Percentiles rank a stretch among this genome's conserved stretches.
Evolutionary conservation across 208 protist genomes (phyloP).

Genomic region (Trypanosomatidae sp.): DNA sequence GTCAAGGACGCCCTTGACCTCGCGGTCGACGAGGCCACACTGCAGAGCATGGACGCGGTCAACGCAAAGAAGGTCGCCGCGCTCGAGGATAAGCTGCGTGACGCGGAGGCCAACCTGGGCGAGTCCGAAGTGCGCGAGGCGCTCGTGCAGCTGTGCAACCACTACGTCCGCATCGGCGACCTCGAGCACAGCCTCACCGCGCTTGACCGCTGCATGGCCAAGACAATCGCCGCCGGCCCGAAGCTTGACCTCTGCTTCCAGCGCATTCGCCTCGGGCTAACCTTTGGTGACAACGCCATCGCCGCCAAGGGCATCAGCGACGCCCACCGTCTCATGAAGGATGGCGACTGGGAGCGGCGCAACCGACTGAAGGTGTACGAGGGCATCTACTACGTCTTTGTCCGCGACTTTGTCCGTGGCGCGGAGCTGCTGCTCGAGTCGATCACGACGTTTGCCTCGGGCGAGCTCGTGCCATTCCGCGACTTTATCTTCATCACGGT

Average conservation of each 20-base stretch:
- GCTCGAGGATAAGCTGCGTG: constrained; percentile 82
- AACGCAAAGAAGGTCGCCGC: constrained; percentile 69
- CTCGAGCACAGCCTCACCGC: constrained; percentile 85
- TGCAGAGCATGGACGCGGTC: constrained; percentile 53
- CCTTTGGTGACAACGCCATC: constrained; percentile 89
- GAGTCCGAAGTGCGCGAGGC: constrained; percentile 96
- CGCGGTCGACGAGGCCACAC: constrained; percentile 33
- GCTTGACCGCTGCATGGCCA: constrained; percentile 88
- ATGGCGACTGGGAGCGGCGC: constrained; percentile 98
- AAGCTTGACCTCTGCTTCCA: constrained; percentile 95
- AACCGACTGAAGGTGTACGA: constrained; percentile 99
- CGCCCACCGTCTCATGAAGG: constrained; percentile 92
- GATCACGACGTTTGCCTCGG: constrained; percentile 96
- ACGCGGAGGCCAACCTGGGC: constrained; percentile 94
- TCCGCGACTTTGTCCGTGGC: constrained; percentile 91
- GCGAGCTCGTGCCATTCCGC: constrained; percentile 90
- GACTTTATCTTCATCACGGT: constrained; percentile 94
- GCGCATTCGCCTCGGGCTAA: constrained; percentile 93
- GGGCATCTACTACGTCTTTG: constrained; percentile 90
- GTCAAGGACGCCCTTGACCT: constrained; percentile 65
- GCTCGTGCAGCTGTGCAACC: constrained; percentile 86
- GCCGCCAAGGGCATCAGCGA: constrained; percentile 86
- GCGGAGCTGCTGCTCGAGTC: constrained; percentile 92
- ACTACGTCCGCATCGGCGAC: constrained; percentile 93
- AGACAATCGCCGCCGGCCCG: constrained; percentile 90